Conservation (phyloP, 768 basidiomycete species). For the Lyophyllum atratum region DNA sequence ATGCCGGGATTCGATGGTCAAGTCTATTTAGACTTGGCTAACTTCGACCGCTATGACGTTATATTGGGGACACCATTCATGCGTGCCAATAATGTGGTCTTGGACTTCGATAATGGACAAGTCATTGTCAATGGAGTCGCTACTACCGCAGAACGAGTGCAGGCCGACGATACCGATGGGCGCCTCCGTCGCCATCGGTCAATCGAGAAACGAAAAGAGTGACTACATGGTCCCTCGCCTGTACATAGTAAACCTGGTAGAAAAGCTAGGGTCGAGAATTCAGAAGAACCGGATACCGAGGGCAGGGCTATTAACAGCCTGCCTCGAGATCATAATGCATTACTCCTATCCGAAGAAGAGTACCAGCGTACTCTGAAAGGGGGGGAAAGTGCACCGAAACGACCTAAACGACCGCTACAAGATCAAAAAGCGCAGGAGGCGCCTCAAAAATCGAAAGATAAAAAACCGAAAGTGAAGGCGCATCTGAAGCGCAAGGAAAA, state of each 20-base stretch:
- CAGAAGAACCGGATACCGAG: neutral
- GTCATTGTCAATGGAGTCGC: too few relatives aligned
- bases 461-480: neutral
- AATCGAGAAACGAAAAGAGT: slow-evolving; percentile 3
- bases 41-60: slow-evolving; percentile 37
- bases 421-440: neutral
- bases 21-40: too few relatives aligned
- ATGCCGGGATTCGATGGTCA: too few relatives aligned
- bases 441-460: neutral
- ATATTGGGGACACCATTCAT: too few relatives aligned
- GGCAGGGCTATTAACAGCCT: neutral
- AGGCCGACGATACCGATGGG: too few relatives aligned
- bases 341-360: neutral
- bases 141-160: too few relatives aligned
- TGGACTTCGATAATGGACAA: too few relatives aligned
- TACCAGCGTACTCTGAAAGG: neutral
- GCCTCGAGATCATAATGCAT: neutral
- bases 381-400: neutral
- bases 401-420: neutral
- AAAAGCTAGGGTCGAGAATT: neutral
- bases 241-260: neutral
- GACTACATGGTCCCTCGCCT: neutral
- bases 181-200: neutral
- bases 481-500: too few relatives aligned
- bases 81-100: too few relatives aligned